Conservation (phyloP, 1,139 yeast genomes). For the Tardiomyces depauwii region DNA sequence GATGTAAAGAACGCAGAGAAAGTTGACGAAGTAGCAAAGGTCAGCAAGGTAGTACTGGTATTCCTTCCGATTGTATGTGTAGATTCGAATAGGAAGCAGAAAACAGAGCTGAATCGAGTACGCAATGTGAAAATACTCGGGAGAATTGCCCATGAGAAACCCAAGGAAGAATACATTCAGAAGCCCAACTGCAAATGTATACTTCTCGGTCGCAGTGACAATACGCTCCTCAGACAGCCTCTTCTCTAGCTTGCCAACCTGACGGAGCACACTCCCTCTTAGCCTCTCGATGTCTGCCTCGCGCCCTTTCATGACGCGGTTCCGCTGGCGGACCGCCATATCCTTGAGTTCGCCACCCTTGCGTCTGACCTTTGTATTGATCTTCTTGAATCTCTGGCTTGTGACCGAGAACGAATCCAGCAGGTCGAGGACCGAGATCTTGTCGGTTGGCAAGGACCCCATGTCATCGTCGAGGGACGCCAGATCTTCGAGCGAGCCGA, state of each 20-base stretch:
- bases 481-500: not conserved
- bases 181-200: constrained; percentile 68
- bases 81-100: constrained; percentile 75
- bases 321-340: constrained; percentile 19
- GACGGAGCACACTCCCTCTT: constrained; percentile 18
- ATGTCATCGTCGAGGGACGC: constrained; percentile 10
- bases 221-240: constrained; percentile 32
- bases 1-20: constrained; percentile 53
- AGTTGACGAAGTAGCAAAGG: constrained; percentile 82
- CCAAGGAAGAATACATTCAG: constrained; percentile 64
- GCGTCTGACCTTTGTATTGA: constrained; percentile 18
- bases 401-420: constrained; percentile 25
- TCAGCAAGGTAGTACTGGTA: constrained; percentile 89
- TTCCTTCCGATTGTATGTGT: constrained; percentile 67
- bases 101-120: constrained; percentile 53
- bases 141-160: constrained; percentile 64
- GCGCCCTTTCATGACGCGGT: constrained; percentile 16
- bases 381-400: constrained; percentile 15
- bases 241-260: constrained; percentile 46
- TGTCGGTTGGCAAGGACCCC: constrained; percentile 14
- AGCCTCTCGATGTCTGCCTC: constrained; percentile 26
- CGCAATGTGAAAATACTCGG: constrained; percentile 63
- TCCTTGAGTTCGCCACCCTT: constrained; percentile 20
- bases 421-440: constrained; percentile 22
- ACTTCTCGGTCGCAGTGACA: constrained; percentile 60